These are phyloP conservation scores for Talaromyces wortmannii DNA, from an alignment of 495 filamentous ascomycete species.

Conservation along the genomic window DNA sequence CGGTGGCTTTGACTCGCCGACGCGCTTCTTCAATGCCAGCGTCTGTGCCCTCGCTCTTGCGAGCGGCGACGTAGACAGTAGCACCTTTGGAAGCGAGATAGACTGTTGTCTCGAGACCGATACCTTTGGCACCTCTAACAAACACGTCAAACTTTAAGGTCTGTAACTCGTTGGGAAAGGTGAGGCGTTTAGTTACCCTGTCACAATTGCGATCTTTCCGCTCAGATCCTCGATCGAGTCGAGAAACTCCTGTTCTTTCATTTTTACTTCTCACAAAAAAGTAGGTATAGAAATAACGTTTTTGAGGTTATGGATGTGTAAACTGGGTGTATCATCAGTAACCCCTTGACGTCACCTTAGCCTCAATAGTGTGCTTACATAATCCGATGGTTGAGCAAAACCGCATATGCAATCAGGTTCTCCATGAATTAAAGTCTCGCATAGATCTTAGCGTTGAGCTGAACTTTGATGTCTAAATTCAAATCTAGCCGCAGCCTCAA, in stretches of 20 bases:
- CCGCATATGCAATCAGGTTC: too few species aligned
- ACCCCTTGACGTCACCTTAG: too few species aligned
- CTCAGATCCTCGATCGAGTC: slow-evolving; percentile 7
- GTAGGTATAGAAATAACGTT: too few species aligned
- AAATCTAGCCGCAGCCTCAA: too few species aligned
- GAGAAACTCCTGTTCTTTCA: slow-evolving; percentile 9
- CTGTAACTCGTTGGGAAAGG: background rate
- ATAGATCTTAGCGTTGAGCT: too few species aligned
- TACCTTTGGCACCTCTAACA: slow-evolving; percentile 11
- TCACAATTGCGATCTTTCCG: slow-evolving; percentile 13
- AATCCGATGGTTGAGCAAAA: too few species aligned
- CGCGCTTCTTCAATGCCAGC: slow-evolving; percentile 5
- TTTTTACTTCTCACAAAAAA: background rate
- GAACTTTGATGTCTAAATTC: too few species aligned
- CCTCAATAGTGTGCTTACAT: too few species aligned
- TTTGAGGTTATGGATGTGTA: too few species aligned
- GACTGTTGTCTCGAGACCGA: slow-evolving; percentile 13
- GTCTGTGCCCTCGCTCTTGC: slow-evolving; percentile 7
- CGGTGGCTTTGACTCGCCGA: background rate
- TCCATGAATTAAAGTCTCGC: too few species aligned
- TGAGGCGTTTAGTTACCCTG: slow-evolving; percentile 4
- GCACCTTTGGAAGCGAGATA: slow-evolving; percentile 9
- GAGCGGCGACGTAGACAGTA: slow-evolving; percentile 15
- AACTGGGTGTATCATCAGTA: too few species aligned
- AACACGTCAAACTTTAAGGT: background rate